Percentiles rank a stretch among this genome's conserved stretches.
These are phyloP conservation scores for Naganishia friedmannii DNA, from an alignment of 768 basidiomycete genomes.

Conservation along the genomic window DNA sequence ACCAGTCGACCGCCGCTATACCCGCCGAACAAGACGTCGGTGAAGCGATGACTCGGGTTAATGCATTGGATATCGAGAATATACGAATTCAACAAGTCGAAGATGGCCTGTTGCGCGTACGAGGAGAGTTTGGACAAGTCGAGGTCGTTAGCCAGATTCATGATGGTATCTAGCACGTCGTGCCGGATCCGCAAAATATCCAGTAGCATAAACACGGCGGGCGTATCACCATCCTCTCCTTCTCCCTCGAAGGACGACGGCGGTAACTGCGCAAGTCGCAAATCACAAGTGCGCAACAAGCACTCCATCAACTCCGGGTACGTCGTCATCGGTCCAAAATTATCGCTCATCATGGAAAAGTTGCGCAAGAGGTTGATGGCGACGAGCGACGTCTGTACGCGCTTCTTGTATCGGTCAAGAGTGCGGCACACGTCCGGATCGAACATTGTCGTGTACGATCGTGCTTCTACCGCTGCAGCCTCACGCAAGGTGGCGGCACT, in stretches of 20 bases:
- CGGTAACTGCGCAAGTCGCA: constrained; percentile 47
- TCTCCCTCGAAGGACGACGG: constrained; percentile 9
- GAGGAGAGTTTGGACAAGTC: constrained; percentile 54
- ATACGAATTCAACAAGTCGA: constrained; percentile 70
- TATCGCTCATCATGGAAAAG: constrained; percentile 71
- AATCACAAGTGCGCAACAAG: constrained; percentile 66
- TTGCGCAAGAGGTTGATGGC: constrained; percentile 81
- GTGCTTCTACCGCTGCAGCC: constrained; percentile 30
- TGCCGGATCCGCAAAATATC: constrained; percentile 73
- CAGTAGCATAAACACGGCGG: constrained; percentile 57
- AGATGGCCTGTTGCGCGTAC: constrained; percentile 57
- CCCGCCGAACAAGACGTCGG: constrained; percentile 3
- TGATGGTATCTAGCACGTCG: constrained; percentile 69
- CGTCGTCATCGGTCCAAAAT: constrained; percentile 64
- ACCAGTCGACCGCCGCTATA: constrained; percentile 54
- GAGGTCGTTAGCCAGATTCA: constrained; percentile 61
- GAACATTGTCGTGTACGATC: constrained; percentile 52
- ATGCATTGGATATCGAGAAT: constrained; percentile 61
- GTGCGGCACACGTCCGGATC: constrained; percentile 69
- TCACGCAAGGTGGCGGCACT: constrained; percentile 8
- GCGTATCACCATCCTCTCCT: constrained; percentile 30
- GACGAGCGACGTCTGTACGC: constrained; percentile 62
- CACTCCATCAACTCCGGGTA: constrained; percentile 66
- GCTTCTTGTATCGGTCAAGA: constrained; percentile 36
- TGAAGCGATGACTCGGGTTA: constrained; percentile 59